Conservation (phyloP, 1,139 yeast species). For the Saccharomyces hybrid region DNA sequence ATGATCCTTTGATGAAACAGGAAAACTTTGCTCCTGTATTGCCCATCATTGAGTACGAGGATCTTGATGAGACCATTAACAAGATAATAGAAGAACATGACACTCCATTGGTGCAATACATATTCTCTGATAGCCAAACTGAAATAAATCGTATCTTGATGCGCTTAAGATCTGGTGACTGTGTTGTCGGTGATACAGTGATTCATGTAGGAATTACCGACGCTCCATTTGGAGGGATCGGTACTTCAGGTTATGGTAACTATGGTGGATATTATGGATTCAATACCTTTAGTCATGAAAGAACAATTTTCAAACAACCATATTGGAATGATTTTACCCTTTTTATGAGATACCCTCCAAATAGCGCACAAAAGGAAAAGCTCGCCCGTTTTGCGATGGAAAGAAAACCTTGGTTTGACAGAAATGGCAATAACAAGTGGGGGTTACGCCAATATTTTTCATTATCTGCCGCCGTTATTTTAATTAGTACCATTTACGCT, state of each 20-base stretch:
- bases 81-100: slow-evolving; percentile 50
- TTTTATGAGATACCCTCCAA: slow-evolving; percentile 66
- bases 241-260: slow-evolving; percentile 70
- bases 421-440: slow-evolving; percentile 14
- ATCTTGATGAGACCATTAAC: slow-evolving; percentile 43
- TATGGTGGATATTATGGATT: slow-evolving; percentile 77
- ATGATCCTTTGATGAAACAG: slow-evolving; percentile 63
- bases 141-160: slow-evolving; percentile 47
- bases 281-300: slow-evolving; percentile 65
- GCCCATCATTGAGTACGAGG: slow-evolving; percentile 56
- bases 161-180: slow-evolving; percentile 65
- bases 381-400: slow-evolving; percentile 18
- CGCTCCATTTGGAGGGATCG: slow-evolving; percentile 91
- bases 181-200: slow-evolving; percentile 62
- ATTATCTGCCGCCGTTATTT: slow-evolving; percentile 44
- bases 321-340: slow-evolving; percentile 55
- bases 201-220: slow-evolving; percentile 63
- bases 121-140: slow-evolving; percentile 50
- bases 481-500: neutral
- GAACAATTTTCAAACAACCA: slow-evolving; percentile 63
- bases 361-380: slow-evolving; percentile 34
- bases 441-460: slow-evolving; percentile 1
- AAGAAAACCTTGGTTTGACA: slow-evolving; percentile 20
- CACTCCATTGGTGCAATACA: slow-evolving; percentile 81
- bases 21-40: slow-evolving; percentile 84